Evolutionary conservation across 164 flowering plant genomes (phyloP).

Genomic region (Macadamia tetraphylla): DNA sequence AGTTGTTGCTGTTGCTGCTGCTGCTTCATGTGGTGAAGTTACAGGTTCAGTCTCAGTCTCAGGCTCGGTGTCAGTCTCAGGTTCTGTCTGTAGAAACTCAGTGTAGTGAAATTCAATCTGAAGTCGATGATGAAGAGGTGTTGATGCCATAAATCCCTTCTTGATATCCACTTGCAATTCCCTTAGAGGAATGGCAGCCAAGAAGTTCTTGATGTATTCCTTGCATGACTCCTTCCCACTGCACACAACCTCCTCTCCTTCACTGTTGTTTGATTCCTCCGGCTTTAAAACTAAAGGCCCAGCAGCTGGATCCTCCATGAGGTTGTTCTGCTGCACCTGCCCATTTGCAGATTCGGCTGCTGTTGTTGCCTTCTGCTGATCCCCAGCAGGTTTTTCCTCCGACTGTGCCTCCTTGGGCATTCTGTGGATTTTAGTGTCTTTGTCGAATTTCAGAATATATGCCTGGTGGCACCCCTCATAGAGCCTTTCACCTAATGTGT

Average conservation of each 20-base stretch:
- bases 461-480: slow-evolving; percentile 93
- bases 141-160: slow-evolving; percentile 65
- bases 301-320: slow-evolving; percentile 15
- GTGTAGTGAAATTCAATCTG: slow-evolving; percentile 94
- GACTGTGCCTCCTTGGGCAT: slow-evolving; percentile 26
- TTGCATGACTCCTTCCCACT: slow-evolving; percentile 89
- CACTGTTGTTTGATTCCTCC: slow-evolving; percentile 29
- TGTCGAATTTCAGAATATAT: slow-evolving; percentile 77
- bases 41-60: no score
- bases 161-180: slow-evolving; percentile 83
- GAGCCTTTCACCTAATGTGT: slow-evolving; percentile 92
- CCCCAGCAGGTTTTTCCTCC: slow-evolving; percentile 32
- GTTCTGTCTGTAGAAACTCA: slow-evolving; percentile 19
- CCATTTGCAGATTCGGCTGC: slow-evolving; percentile 8
- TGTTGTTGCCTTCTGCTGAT: slow-evolving; percentile 29
- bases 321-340: slow-evolving; percentile 12
- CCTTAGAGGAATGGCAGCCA: slow-evolving; percentile 95
- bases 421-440: slow-evolving; percentile 42
- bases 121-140: slow-evolving; percentile 78
- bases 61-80: no score
- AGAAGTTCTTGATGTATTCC: slow-evolving; percentile 84
- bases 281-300: slow-evolving; percentile 10
- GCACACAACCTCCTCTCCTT: slow-evolving; percentile 51
- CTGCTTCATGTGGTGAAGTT: no score
- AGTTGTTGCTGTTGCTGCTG: no score